Conservation (phyloP, 2,329 filamentous ascomycete genomes). For the Dothistroma pini region DNA sequence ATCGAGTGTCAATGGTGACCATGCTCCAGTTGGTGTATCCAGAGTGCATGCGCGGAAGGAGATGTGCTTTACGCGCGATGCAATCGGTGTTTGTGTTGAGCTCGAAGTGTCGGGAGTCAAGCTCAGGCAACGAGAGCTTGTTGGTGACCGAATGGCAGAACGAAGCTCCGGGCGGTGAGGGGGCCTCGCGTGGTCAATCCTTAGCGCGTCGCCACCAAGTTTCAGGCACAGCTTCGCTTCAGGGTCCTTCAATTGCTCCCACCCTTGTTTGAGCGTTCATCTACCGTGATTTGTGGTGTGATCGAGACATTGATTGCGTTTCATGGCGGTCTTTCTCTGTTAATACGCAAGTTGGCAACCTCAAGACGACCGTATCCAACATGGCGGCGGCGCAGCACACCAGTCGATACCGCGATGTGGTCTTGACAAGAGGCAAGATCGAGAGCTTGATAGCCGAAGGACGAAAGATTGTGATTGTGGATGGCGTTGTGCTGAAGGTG, state of each 20-base stretch:
- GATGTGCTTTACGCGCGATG: background rate
- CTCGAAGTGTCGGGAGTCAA: background rate
- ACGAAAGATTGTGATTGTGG: constrained; percentile 72
- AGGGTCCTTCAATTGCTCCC: background rate
- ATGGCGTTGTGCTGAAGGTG: constrained; percentile 77
- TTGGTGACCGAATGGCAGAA: background rate
- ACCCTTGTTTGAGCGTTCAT: background rate
- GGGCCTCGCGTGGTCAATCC: background rate
- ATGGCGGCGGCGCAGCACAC: constrained; percentile 19
- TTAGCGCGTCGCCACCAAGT: constrained; percentile 1
- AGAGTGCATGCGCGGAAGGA: background rate
- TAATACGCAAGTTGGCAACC: background rate
- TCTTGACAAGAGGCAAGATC: constrained; percentile 44
- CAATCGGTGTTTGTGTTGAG: background rate
- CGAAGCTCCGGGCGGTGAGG: background rate
- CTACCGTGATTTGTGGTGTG: background rate
- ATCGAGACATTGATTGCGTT: background rate
- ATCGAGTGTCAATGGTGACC: background rate
- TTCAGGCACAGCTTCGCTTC: background rate
- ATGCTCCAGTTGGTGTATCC: background rate
- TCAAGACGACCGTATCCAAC: background rate
- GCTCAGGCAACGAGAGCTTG: background rate
- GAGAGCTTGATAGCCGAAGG: constrained; percentile 83
- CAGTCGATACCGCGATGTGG: constrained; percentile 23
- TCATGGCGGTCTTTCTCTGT: background rate